Evolutionary conservation across 139 green algal genomes (phyloP).

Genomic region (Tetraselmis chui): DNA sequence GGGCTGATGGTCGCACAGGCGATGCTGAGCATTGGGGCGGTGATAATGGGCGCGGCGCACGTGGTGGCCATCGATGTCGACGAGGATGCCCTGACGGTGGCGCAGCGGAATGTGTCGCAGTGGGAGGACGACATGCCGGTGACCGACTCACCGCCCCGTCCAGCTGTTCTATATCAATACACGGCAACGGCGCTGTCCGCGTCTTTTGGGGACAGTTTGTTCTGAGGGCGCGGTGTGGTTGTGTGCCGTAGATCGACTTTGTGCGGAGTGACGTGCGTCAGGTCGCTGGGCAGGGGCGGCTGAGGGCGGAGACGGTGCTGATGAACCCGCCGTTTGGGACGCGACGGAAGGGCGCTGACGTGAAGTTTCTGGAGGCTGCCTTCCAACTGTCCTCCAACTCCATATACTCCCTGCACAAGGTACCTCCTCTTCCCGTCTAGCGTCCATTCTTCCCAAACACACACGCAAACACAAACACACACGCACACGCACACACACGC

Average conservation of each 20-base stretch:
- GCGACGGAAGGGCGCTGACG: constrained; percentile 74
- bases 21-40: constrained; percentile 79
- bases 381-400: constrained; percentile 35
- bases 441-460: no score
- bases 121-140: constrained; percentile 66
- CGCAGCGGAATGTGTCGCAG: constrained; percentile 57
- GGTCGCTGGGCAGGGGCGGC: constrained; percentile 13
- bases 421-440: no score
- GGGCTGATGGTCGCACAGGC: constrained; percentile 35
- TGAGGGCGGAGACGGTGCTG: constrained; percentile 76
- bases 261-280: constrained; percentile 40
- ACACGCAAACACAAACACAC: no score
- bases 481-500: no score
- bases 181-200: no score
- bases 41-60: constrained; percentile 58
- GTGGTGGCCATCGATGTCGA: constrained; percentile 88
- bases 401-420: constrained; percentile 95
- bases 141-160: constrained; percentile 3
- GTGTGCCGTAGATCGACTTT: constrained; percentile 54
- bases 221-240: no score
- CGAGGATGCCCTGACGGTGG: constrained; percentile 61
- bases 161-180: no score
- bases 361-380: constrained; percentile 75
- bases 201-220: no score
- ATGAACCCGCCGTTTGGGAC: constrained; percentile 97